phyloP scores from a whole-genome alignment of 768 basidiomycete species.

The Leucocoprinus leucothites region DNA sequence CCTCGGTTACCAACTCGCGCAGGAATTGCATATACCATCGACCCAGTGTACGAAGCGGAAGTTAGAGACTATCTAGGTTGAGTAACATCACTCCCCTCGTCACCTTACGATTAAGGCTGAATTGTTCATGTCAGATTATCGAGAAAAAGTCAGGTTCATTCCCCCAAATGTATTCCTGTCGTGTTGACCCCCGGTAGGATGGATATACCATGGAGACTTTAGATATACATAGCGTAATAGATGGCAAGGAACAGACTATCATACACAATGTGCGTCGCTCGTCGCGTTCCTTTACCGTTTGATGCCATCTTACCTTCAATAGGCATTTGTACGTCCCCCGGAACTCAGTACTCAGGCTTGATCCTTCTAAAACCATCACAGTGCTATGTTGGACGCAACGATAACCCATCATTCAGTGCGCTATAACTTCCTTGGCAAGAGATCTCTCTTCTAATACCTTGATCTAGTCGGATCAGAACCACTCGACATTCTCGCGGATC shows the following conservation, averaged over 20 bases:
- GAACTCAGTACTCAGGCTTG: not conserved
- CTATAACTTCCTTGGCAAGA: not conserved
- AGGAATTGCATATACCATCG: constrained; percentile 89
- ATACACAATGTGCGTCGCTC: constrained; percentile 54
- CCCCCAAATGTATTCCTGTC: not conserved
- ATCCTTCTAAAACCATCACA: constrained; percentile 24
- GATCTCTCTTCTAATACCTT: not conserved
- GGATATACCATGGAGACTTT: constrained; percentile 85
- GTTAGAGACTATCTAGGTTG: constrained; percentile 83
- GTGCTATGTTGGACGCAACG: constrained; percentile 85
- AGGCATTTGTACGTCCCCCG: constrained; percentile 49
- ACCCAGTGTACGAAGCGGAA: constrained; percentile 68
- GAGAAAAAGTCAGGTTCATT: constrained; percentile 71
- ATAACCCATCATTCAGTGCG: constrained; percentile 88
- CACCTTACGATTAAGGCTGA: not conserved
- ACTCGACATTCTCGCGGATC: constrained; percentile 59
- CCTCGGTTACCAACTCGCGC: not conserved
- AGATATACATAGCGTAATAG: constrained; percentile 63
- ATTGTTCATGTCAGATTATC: constrained; percentile 53
- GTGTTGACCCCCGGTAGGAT: constrained; percentile 46
- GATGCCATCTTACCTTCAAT: not conserved
- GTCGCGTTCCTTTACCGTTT: not conserved
- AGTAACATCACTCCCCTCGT: constrained; percentile 10
- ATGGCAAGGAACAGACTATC: constrained; percentile 51
- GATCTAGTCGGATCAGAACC: constrained; percentile 78